Evolutionary conservation across 768 basidiomycete species (phyloP).

Genomic region (Mycena chlorophos): DNA sequence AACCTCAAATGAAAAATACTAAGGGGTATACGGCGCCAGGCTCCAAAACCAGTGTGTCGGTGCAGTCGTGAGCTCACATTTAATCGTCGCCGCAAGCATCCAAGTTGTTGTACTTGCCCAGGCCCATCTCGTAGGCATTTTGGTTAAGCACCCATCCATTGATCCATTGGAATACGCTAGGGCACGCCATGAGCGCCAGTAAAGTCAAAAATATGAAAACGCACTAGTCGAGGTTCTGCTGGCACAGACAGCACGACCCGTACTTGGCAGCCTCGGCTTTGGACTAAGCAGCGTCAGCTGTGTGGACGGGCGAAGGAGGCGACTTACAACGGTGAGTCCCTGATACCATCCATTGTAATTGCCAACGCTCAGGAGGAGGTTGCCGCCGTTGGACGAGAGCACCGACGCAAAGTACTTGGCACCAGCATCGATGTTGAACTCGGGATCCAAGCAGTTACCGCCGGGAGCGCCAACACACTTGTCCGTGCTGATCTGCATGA

Average conservation of each 20-base stretch:
- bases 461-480: slow-evolving; percentile 66
- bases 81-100: slow-evolving; percentile 33
- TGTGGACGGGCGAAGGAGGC: not conserved
- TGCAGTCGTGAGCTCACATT: not conserved
- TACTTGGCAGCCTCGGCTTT: slow-evolving; percentile 59
- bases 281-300: slow-evolving; percentile 30
- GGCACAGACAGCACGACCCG: slow-evolving; percentile 62
- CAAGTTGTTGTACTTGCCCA: slow-evolving; percentile 71
- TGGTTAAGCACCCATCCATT: slow-evolving; percentile 72
- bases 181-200: slow-evolving; percentile 4
- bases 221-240: slow-evolving; percentile 87
- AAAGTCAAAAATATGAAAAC: slow-evolving; percentile 28
- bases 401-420: slow-evolving; percentile 58
- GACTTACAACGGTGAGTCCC: slow-evolving; percentile 58
- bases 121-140: slow-evolving; percentile 46
- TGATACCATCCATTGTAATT: slow-evolving; percentile 73
- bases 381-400: slow-evolving; percentile 48
- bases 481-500: slow-evolving; percentile 83
- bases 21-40: slow-evolving; percentile 1
- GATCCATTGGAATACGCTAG: slow-evolving; percentile 64
- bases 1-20: not conserved
- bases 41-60: not conserved
- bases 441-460: slow-evolving; percentile 47
- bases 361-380: slow-evolving; percentile 61
- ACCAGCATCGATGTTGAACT: slow-evolving; percentile 42